phyloP scores from a whole-genome alignment of 2,329 filamentous ascomycete genomes.

The Fusarium humuli region DNA sequence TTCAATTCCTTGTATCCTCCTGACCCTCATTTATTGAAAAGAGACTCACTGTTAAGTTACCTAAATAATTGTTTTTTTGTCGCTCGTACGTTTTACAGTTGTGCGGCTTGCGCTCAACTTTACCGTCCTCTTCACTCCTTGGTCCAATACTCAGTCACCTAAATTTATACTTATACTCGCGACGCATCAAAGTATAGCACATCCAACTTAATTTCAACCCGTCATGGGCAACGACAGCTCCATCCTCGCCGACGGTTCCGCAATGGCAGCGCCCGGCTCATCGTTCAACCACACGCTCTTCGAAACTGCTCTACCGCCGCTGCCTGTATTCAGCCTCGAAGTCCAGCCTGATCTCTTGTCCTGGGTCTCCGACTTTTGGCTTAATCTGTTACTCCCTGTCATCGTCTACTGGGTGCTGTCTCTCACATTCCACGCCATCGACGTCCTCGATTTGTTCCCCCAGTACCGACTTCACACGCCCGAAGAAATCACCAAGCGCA shows the following conservation, averaged over 20 bases:
- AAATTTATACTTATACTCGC: conserved; percentile 13
- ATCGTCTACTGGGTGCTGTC: conserved; percentile 91
- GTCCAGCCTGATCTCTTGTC: conserved; percentile 78
- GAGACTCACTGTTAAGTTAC: background rate
- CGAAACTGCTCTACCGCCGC: conserved; percentile 76
- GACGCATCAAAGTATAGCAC: conserved; percentile 27
- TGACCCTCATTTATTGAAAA: conserved; percentile 34
- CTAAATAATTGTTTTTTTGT: conserved; percentile 24
- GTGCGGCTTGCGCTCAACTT: conserved; percentile 13
- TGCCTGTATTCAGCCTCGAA: conserved; percentile 82
- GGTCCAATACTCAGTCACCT: background rate
- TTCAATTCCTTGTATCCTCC: conserved; percentile 30
- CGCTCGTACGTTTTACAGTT: background rate
- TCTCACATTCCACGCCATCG: conserved; percentile 86
- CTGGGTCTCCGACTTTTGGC: conserved; percentile 82
- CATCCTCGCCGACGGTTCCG: conserved; percentile 48
- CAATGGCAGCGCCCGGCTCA: conserved; percentile 53
- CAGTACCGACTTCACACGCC: conserved; percentile 96
- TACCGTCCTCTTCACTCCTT: conserved; percentile 16
- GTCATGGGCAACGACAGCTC: conserved; percentile 57
- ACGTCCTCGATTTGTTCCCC: conserved; percentile 85
- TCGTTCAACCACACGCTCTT: conserved; percentile 64
- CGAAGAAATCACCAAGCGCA: conserved; percentile 87
- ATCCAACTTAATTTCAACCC: conserved; percentile 19
- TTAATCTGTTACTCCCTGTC: conserved; percentile 81